Conservation (phyloP, 2,329 filamentous ascomycete genomes). For the Penicillium sp. region DNA sequence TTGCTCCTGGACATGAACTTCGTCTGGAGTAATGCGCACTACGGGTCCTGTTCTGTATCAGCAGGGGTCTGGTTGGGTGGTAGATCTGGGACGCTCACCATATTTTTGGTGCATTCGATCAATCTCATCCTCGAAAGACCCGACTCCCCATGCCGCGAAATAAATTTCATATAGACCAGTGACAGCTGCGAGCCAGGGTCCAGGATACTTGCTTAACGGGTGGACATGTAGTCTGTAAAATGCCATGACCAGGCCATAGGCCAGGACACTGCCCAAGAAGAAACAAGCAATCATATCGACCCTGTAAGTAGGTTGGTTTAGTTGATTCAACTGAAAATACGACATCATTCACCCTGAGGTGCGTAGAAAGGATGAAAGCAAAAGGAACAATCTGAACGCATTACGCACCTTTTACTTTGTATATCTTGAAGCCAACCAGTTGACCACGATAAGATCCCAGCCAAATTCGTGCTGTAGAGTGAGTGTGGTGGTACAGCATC, state of each 20-base stretch:
- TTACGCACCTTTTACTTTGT: background rate
- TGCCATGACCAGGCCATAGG: slow-evolving; percentile 19
- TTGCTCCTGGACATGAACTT: slow-evolving; percentile 22
- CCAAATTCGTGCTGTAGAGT: background rate
- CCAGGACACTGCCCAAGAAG: slow-evolving; percentile 20
- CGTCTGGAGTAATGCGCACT: slow-evolving; percentile 24
- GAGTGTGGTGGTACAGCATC: background rate
- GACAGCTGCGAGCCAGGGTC: slow-evolving; percentile 20
- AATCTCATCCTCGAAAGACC: slow-evolving; percentile 18
- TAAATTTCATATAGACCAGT: slow-evolving; percentile 24
- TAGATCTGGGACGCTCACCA: slow-evolving; percentile 5
- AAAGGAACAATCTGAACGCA: background rate
- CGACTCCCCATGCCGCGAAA: slow-evolving; percentile 15
- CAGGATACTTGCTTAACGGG: slow-evolving; percentile 19
- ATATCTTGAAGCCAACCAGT: background rate
- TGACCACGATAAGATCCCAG: too few relatives aligned
- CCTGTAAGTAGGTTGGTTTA: background rate
- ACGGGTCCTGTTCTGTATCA: slow-evolving; percentile 14
- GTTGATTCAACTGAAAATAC: background rate
- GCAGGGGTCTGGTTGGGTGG: background rate
- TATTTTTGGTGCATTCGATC: slow-evolving; percentile 20
- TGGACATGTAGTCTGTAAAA: slow-evolving; percentile 25
- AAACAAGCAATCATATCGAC: slow-evolving; percentile 19
- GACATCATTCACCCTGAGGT: background rate
- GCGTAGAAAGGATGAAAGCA: background rate